These are phyloP conservation scores for Hymenoscyphus fraxineus DNA, from an alignment of 2,329 filamentous ascomycete species.

Conservation along the genomic window DNA sequence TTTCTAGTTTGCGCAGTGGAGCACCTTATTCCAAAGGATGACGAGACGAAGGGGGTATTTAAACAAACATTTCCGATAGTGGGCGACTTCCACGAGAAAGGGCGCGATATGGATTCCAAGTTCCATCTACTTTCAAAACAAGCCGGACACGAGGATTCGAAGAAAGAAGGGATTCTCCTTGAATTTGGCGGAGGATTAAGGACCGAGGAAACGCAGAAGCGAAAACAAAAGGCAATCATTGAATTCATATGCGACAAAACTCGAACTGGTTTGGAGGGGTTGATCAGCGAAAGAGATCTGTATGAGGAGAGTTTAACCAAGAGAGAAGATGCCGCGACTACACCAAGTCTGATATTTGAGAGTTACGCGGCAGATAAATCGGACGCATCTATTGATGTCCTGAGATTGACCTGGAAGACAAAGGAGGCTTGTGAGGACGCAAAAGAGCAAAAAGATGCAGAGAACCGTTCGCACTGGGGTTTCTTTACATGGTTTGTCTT, in stretches of 20 bases:
- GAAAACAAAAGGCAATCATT: conserved; percentile 69
- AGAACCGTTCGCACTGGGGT: conserved; percentile 66
- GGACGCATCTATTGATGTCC: conserved; percentile 48
- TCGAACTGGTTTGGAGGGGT: conserved; percentile 69
- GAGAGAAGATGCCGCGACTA: conserved; percentile 29
- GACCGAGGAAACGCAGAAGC: conserved; percentile 45
- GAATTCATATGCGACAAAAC: conserved; percentile 79
- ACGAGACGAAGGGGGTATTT: conserved; percentile 44
- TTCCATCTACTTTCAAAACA: conserved; percentile 63
- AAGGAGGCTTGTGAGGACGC: conserved; percentile 76
- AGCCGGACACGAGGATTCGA: conserved; percentile 59
- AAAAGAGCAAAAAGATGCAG: conserved; percentile 40
- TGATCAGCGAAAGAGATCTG: conserved; percentile 55
- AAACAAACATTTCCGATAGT: conserved; percentile 67
- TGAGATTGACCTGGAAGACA: conserved; percentile 81
- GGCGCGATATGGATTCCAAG: conserved; percentile 62
- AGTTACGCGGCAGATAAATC: conserved; percentile 59
- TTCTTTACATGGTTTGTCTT: conserved; percentile 98
- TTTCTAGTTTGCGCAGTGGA: conserved; percentile 70
- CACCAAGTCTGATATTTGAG: conserved; percentile 69
- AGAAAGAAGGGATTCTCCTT: conserved; percentile 68
- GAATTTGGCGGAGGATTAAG: conserved; percentile 61
- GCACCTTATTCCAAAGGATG: conserved; percentile 48
- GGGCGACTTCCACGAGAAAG: conserved; percentile 59
- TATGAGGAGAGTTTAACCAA: conserved; percentile 41